Conservation (phyloP, 2,329 filamentous ascomycete species). For the Aspergillus proliferans region DNA sequence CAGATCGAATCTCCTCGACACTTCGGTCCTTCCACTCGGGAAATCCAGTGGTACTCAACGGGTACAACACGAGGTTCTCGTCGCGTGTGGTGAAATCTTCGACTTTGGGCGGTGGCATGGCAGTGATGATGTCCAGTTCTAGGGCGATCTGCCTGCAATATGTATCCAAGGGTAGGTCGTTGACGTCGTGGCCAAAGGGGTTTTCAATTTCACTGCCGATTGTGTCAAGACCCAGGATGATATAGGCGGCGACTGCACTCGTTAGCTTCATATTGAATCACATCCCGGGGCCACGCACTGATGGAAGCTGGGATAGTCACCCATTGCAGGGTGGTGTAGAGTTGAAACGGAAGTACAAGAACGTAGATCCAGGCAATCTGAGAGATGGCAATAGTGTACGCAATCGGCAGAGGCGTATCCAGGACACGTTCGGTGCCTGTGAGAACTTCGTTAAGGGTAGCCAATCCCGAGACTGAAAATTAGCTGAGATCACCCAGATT, state of each 20-base stretch:
- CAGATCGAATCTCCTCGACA: constrained; percentile 42
- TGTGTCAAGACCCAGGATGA: constrained; percentile 69
- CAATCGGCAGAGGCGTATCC: constrained; percentile 73
- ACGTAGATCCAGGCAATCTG: constrained; percentile 86
- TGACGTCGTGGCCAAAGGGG: constrained; percentile 76
- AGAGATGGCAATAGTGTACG: constrained; percentile 76
- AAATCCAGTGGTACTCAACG: constrained; percentile 41
- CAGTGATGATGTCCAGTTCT: constrained; percentile 69
- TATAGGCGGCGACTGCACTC: constrained; percentile 58
- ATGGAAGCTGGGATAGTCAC: constrained; percentile 72
- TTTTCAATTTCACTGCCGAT: constrained; percentile 82
- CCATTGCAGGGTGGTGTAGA: constrained; percentile 59
- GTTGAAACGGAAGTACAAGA: constrained; percentile 73
- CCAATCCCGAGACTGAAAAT: constrained; percentile 32
- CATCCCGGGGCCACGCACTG: constrained; percentile 22
- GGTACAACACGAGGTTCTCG: constrained; percentile 33
- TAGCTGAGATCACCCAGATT: background rate
- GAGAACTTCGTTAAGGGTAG: constrained; percentile 64
- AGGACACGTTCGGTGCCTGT: constrained; percentile 70
- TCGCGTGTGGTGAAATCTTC: constrained; percentile 42
- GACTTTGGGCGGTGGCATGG: constrained; percentile 47
- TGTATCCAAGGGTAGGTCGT: constrained; percentile 69
- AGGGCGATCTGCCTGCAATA: constrained; percentile 69
- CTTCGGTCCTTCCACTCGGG: constrained; percentile 45
- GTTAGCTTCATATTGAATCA: background rate